Evolutionary conservation across 306 rosid genomes (phyloP), one percentile per base, ranked within the genome.

Genomic region (Prunus padus): DNA sequence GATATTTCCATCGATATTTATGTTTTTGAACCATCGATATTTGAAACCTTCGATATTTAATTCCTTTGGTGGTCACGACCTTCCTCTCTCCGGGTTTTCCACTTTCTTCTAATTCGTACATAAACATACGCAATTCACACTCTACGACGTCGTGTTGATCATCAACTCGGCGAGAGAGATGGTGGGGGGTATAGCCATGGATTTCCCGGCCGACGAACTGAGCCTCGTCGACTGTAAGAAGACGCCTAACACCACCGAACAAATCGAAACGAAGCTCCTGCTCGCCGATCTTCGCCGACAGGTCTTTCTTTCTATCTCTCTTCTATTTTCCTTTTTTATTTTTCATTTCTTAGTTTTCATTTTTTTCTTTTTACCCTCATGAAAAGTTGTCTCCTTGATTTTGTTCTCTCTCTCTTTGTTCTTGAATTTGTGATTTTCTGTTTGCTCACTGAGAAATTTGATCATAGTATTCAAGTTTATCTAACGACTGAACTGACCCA

Each of bases 201-300:
- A 86, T 56, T 84, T 92, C 12, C 85, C 84, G 18, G 72, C 31
- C 13, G 80, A 80, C 0, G 92, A 83, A 11, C 90, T 92, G 6
- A 46, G 33, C 66, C 61, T 77, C 37, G 84, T 82, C 50, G 96
- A 88, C 83, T 81, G 83, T 70, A 89, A 86, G 64, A 92, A 88
- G 99, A 81, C 89, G 5, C 92, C 97, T 52, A 72, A 83, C 76
- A 84, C 97, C 74, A 92, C 80, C 72, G 98, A 92, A 77, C 91
- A 90, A 81, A 95, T 95, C 71, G 88, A 95, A 72, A 84, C 97
- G 69, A 95, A 88, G 88, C 97, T 92, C 42, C 93, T 89, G 42
- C 86, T 79, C 46, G 98, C 99, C 67, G 90, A 95, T 86, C 93
- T 83, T 81, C 97, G 99, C 23, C 88, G 99, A 72, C 97, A 92